phyloP scores from a whole-genome alignment of 257 asterid genomes.

The Forsythia suspensa region DNA sequence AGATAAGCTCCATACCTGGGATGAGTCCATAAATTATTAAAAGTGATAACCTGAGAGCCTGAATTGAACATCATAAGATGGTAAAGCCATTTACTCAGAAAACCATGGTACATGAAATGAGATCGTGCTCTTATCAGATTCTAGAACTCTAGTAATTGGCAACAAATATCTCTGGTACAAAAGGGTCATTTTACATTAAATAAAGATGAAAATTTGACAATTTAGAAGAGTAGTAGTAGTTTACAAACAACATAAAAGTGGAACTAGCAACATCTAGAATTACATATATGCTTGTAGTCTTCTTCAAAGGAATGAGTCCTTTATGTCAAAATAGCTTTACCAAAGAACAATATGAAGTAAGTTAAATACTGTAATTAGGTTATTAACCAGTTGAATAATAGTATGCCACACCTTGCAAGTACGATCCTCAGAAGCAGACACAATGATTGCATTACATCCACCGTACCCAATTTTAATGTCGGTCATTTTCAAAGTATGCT shows the following conservation, averaged over 20 bases:
- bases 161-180: constrained; percentile 3
- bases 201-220: not conserved
- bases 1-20: constrained; percentile 87
- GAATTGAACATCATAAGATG: constrained; percentile 6
- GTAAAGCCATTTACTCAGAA: not conserved
- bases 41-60: not conserved
- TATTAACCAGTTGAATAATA: not conserved
- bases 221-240: not conserved
- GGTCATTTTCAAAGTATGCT: constrained; percentile 79
- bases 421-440: constrained; percentile 92
- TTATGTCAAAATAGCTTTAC: constrained; percentile 2
- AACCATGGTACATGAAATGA: not conserved
- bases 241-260: constrained; percentile 10
- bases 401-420: constrained; percentile 83
- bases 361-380: not conserved
- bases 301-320: constrained; percentile 12
- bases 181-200: not conserved
- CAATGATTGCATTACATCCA: constrained; percentile 69
- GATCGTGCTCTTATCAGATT: not conserved
- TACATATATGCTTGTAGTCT: not conserved
- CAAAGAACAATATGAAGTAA: not conserved
- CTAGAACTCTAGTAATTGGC: not conserved
- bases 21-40: not conserved
- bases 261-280: not conserved
- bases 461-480: constrained; percentile 75